Evolutionary conservation across 2,329 filamentous ascomycete species (phyloP).

Genomic region (Trichoderma koningii): DNA sequence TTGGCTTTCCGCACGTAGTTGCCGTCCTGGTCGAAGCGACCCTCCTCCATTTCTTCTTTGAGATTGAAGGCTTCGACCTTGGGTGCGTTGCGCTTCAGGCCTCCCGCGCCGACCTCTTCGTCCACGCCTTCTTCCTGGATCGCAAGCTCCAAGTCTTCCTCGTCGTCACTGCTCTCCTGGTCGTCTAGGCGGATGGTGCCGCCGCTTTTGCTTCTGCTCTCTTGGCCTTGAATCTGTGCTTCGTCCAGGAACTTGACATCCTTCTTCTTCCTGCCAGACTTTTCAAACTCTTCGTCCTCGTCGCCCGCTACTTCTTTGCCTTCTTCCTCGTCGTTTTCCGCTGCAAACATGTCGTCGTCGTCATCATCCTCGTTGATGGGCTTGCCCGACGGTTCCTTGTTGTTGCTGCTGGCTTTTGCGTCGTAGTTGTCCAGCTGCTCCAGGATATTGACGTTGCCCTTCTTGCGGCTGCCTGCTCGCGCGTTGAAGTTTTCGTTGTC

Average conservation of each 20-base stretch:
- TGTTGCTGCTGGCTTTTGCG: slow-evolving; percentile 47
- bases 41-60: slow-evolving; percentile 85
- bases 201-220: slow-evolving; percentile 70
- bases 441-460: slow-evolving; percentile 52
- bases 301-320: slow-evolving; percentile 38
- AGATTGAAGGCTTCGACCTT: slow-evolving; percentile 97
- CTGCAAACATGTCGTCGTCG: slow-evolving; percentile 84
- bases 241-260: slow-evolving; percentile 62
- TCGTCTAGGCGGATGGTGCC: slow-evolving; percentile 67
- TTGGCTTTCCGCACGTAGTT: slow-evolving; percentile 89
- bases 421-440: slow-evolving; percentile 59
- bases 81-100: slow-evolving; percentile 89
- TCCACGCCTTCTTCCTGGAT: slow-evolving; percentile 76
- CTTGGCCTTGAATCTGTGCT: slow-evolving; percentile 75
- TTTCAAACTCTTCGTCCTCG: slow-evolving; percentile 36
- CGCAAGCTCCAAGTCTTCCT: slow-evolving; percentile 70
- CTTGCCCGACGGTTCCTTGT: slow-evolving; percentile 31
- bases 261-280: slow-evolving; percentile 60
- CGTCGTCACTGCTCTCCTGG: slow-evolving; percentile 60
- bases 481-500: slow-evolving; percentile 85
- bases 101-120: slow-evolving; percentile 85
- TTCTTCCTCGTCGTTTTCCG: slow-evolving; percentile 55
- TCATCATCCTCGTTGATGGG: slow-evolving; percentile 40
- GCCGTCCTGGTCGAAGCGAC: slow-evolving; percentile 84
- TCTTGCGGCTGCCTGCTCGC: slow-evolving; percentile 63